These are phyloP conservation scores for Pythium plurisporium DNA, from an alignment of 352 stramenopile genomes.

Conservation along the genomic window DNA sequence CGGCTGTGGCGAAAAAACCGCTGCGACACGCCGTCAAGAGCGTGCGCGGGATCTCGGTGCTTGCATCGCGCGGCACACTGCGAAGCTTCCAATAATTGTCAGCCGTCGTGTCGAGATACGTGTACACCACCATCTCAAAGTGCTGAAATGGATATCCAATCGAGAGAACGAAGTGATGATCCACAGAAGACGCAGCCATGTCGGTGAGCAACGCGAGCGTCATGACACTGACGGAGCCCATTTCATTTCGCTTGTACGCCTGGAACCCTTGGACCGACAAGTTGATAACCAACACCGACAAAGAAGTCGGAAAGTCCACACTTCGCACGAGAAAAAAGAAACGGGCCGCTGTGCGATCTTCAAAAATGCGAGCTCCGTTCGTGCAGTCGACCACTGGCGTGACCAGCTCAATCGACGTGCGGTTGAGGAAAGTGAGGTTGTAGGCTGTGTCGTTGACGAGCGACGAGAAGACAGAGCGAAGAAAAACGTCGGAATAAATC, in stretches of 20 bases:
- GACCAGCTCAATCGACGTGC: background rate
- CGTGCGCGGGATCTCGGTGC: background rate
- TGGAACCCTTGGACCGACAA: constrained; percentile 7
- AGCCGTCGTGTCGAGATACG: background rate
- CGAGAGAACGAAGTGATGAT: background rate
- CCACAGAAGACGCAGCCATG: background rate
- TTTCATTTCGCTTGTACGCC: background rate
- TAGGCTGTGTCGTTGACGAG: background rate
- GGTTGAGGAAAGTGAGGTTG: background rate
- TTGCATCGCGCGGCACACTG: background rate
- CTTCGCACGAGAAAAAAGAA: constrained; percentile 9
- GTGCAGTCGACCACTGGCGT: constrained; percentile 4
- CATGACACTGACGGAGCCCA: background rate
- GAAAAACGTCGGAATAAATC: constrained; percentile 1
- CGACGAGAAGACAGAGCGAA: background rate
- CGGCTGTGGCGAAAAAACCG: constrained; percentile 12
- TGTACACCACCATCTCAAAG: background rate
- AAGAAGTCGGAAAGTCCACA: background rate
- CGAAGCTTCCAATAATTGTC: background rate
- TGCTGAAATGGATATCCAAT: constrained; percentile 15
- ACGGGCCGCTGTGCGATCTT: background rate
- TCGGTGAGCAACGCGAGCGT: constrained; percentile 3
- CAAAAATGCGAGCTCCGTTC: background rate
- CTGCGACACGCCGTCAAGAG: constrained; percentile 2
- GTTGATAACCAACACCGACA: background rate